Base-by-base conservation (phyloP, 2,329 filamentous ascomycete genomes). In the Epichloe sylvatica region DNA sequence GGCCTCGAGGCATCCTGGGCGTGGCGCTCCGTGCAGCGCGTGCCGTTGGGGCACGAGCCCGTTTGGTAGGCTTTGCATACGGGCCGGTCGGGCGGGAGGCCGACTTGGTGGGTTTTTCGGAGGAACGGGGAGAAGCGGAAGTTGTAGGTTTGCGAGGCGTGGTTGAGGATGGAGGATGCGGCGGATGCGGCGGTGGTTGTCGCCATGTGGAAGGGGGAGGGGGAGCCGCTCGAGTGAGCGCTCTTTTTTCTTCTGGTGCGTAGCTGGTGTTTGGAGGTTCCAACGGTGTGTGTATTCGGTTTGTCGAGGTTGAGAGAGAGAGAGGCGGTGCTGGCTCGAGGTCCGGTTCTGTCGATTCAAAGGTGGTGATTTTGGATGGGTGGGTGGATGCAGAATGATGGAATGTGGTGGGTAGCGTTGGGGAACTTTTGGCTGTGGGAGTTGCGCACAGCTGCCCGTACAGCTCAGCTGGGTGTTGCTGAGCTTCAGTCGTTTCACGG, bases 41-140 rank as follows among this genome's bases (percentile, higher is more conserved):
- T 81, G 38, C 90, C 91, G 54, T 90, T 77, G 0, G 90, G 88
- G 63, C 92, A 97, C 68, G 90, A 84, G 40, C 88, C 89, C 53
- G 87, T 78, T 53, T 85, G 76, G 70, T 88, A 96, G 52, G 89
- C 83, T 63, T 86, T 87, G 73, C 92, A 97, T 62, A 86, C 74
- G 41, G 90, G 87, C 0, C 85, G 79, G 64, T 86, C 81, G 37
- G 84, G 78, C 21, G 86, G 80, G 47, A 95, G 81, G 55, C 86
- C 85, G 68, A 94, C 90, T 54, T 88, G 82, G 67, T 92, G 89
- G 56, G 85, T 89, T 53, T 81, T 74, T 56, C 83, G 83, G 37
- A 95, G 80, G 70, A 94, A 95, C 44, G 87, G 87, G 84, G 80
- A 83, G 75, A 96, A 95, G 65, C 78, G 79, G 73, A 96, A 95